Base-by-base conservation (phyloP, 768 basidiomycete genomes). In the Hirschioporus abietinus region DNA sequence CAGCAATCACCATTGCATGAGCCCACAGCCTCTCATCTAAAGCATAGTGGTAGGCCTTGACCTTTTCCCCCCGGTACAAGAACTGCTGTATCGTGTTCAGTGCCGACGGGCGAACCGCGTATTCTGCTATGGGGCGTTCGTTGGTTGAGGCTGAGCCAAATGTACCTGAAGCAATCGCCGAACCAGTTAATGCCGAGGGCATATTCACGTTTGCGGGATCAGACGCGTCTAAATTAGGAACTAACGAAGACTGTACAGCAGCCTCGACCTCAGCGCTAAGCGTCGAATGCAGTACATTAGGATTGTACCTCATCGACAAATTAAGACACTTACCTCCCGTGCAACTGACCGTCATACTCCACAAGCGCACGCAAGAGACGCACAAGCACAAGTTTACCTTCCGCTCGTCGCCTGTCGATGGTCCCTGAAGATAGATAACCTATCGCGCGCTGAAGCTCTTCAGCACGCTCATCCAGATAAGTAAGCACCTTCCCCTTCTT, bases 1-100 rank as follows among this genome's bases (percentile, higher is more conserved):
- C 96, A 10, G 96, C 88, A 69, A 99, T 95, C 65, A 99, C 77
- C 86, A 99, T 87, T 1, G 97, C 96, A 76, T 99, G 97, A 0
- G 93, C 88, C 96, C 96, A 99, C 58, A 99, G 76, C 72, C 86
- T 90, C 76, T 95, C 86, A 67, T 96, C 92, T 58, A 93, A 81
- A 1, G 97, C 96, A 74, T 88, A 95, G 66, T 88, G 87, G 74
- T 92, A 95, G 0, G 97, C 97, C 69, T 89, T 87, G 24, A 86
- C 86, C 36, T 93, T 89, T 71, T 97, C 89, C 18, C 96, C 97
- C 66, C 87, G 85, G 10, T 95, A 76, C 18, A 99, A 83, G 63
- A 92, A 84, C 30, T 86, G 84, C 71, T 94, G 87, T 67, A 97
- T 90, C 73, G 85, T 88, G 73, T 92, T 87, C 27, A 97, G 78